Evolutionary conservation across 2,329 filamentous ascomycete species (phyloP).

Genomic region (Blastomyces gilchristii): DNA sequence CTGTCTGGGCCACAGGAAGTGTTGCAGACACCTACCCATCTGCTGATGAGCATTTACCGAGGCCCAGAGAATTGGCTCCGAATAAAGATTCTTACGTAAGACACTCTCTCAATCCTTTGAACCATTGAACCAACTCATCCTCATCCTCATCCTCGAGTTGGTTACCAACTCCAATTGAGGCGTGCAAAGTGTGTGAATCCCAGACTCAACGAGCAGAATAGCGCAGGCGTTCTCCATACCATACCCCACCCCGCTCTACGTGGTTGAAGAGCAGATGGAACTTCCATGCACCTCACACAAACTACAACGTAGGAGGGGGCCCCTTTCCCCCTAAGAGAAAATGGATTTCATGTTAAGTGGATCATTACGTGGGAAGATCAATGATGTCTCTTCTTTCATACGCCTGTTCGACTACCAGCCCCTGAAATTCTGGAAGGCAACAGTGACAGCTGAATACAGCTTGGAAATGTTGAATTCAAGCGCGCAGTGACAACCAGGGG

Average conservation of each 20-base stretch:
- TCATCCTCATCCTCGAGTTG: not conserved
- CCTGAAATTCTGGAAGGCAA: not conserved
- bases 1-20: too few relatives aligned
- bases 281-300: not conserved
- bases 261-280: not conserved
- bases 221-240: not conserved
- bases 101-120: too few relatives aligned
- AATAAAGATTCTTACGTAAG: too few relatives aligned
- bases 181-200: not conserved
- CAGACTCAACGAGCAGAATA: not conserved
- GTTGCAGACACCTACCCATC: too few relatives aligned
- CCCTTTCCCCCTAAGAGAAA: not conserved
- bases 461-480: not conserved
- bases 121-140: not conserved
- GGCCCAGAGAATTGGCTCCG: not conserved
- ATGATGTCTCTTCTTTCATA: not conserved
- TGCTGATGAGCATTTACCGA: not conserved
- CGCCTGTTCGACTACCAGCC: not conserved
- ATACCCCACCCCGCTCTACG: not conserved
- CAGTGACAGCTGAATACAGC: too few relatives aligned
- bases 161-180: not conserved
- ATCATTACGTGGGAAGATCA: not conserved
- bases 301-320: too few relatives aligned
- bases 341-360: not conserved
- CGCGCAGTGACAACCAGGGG: not conserved